phyloP scores from a whole-genome alignment of 306 rosid genomes.

The Glycine soja region DNA sequence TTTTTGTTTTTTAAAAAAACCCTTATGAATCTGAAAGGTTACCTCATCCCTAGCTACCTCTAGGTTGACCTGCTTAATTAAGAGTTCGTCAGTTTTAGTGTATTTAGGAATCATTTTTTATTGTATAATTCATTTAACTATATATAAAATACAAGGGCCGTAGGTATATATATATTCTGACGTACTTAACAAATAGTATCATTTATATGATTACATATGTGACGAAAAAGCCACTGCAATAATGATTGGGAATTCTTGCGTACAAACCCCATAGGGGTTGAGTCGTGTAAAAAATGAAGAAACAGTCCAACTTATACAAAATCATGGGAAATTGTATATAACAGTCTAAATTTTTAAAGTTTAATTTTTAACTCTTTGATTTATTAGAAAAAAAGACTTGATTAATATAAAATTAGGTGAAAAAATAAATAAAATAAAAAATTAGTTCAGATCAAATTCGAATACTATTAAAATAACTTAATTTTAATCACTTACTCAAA shows the following conservation, averaged over 20 bases:
- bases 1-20: no score
- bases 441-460: no score
- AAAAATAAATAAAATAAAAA: no score
- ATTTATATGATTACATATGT: neutral
- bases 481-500: no score
- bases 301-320: neutral
- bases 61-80: conserved; percentile 15
- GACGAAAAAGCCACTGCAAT: neutral
- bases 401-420: no score
- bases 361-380: neutral
- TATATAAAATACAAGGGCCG: neutral
- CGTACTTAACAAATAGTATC: neutral
- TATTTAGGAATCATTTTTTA: neutral
- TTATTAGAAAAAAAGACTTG: no score
- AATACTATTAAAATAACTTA: no score
- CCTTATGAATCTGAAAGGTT: neutral
- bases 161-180: neutral
- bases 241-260: conserved; percentile 10
- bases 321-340: neutral
- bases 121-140: neutral
- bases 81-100: neutral
- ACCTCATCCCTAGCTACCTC: neutral
- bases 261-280: neutral
- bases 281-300: neutral
- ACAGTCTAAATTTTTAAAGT: neutral